Evolutionary conservation across 108 stramenopile species (phyloP), one percentile per base, ranked within the genome.

Genomic region (Cylindrotheca fusiformis): DNA sequence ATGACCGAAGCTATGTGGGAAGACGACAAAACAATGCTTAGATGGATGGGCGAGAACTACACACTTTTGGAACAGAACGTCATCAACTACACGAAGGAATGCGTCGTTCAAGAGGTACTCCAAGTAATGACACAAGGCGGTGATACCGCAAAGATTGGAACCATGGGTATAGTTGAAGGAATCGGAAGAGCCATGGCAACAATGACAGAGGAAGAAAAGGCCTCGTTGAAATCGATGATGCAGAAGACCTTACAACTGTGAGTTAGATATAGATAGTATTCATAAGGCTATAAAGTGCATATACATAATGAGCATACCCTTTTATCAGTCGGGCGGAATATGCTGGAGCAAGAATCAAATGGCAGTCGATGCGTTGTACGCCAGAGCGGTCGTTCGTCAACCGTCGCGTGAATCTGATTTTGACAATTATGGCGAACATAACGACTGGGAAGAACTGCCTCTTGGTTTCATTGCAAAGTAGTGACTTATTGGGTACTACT

Each of bases 111-210:
- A 65, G 93, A 94, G 73, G 89, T 94, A 4, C 73, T 81, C 33
- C 68, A 87, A 41, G 93, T 90, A 0, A 82, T 94, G 77, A 87
- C 89, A 19, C 81, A 85, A 46, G 93, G 89, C 46, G 93, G 89
- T n/a, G 83, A 76, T 57, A 90, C 89, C 19, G 87, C 93, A 12
- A 68, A 68, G 41, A 52, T 90, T 46, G 93, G 89, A 57, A 86
- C 87, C 0, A 69, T 74, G 48, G 93, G 93, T n/a, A 88, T 94
- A 58, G 79, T 94, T 0, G 87, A 94, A 68, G 93, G 93, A 28
- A 79, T 94, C 46, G 65, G 80, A 4, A 72, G 75, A 25, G 87
- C 88, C 19, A 64, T 83, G 54, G 52, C 66, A 18, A 74, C 71
- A 3, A 81, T 90, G 85, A 76, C 80, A 21, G 30, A 74, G 17